Base-by-base conservation (phyloP, 495 filamentous ascomycete genomes). In the Aspergillus egyptiacus region DNA sequence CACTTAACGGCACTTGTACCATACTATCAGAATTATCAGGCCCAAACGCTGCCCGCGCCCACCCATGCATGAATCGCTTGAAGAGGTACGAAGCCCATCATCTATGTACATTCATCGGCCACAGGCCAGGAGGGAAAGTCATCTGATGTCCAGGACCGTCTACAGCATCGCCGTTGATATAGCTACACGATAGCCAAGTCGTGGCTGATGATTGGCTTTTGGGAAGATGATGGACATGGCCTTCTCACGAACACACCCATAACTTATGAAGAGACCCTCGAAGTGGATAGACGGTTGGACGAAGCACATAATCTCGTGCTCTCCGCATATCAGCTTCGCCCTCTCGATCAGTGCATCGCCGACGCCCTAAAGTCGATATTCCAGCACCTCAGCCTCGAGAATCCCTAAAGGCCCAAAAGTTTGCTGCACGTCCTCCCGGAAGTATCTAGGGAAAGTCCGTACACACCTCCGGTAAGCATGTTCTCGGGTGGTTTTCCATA, bases 331-430 rank as follows among this genome's bases (percentile, higher is more conserved):
- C 77, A 76, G 41, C 68, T 90, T 15, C 80, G 81, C 23, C 75
- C 84, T 0, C 73, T 93, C 18, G 80, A 85, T 35, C 85, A 89
- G 50, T 81, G 71, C n/a, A 80, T 80, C 6, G 74, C 80, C 15
- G 89, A 94, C 58, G 81, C 88, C 1, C 78, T 86, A 8, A 81
- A 80, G 7, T 63, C 95, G 2, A 83, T 96, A 45, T 86, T 94
- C 71, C 84, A 87, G 51, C 82, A 90, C 10, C 88, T 85, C 60
- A 85, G 81, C 39, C 65, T 95, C 13, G 86, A 94, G 47, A 75
- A 96, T 14, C 64, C 95, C 18, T 91, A 85, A n/a, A n/a, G n/a
- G n/a, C 59, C 84, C 90, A 55, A 94, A 94, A 60, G 76, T 84
- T 7, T 76, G 90, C 47, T 86, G 85, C 39, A 83, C 93, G 20